Conservation (phyloP, 257 asterid species). For the Cinchona pubescens region DNA sequence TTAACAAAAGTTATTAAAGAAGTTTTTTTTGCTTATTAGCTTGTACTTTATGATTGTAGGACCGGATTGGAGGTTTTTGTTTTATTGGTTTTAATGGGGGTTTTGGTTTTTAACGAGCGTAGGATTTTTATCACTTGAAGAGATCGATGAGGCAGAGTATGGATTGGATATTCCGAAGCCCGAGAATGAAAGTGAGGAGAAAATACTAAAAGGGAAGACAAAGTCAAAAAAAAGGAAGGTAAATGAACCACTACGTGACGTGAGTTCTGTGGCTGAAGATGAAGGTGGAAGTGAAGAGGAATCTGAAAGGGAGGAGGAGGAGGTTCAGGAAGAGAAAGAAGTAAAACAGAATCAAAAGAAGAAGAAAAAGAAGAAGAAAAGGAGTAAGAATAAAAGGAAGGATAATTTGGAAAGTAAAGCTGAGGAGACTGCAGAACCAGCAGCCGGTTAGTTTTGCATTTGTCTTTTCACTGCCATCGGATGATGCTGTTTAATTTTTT, state of each 20-base stretch:
- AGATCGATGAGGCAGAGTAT: slow-evolving; percentile 73
- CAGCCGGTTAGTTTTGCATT: slow-evolving; percentile 46
- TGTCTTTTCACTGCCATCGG: slow-evolving; percentile 5
- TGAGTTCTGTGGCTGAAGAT: slow-evolving; percentile 26
- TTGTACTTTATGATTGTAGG: neutral
- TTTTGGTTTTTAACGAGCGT: slow-evolving; percentile 17
- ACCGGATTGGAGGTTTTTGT: neutral
- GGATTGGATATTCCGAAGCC: slow-evolving; percentile 54
- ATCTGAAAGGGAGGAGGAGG: slow-evolving; percentile 25
- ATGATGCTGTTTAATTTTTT: slow-evolving; percentile 6
- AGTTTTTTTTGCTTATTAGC: neutral
- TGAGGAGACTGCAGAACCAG: slow-evolving; percentile 32
- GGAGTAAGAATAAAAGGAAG: slow-evolving; percentile 39
- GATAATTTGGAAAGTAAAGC: slow-evolving; percentile 27
- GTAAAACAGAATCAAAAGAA: slow-evolving; percentile 39
- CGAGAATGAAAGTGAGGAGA: slow-evolving; percentile 23
- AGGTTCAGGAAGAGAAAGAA: slow-evolving; percentile 28
- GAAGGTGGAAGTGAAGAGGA: slow-evolving; percentile 31
- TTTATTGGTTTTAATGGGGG: neutral
- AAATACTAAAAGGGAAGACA: slow-evolving; percentile 29
- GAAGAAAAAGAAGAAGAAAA: slow-evolving; percentile 26
- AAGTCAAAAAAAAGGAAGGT: slow-evolving; percentile 41
- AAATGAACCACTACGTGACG: slow-evolving; percentile 24
- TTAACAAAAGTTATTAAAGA: no score
- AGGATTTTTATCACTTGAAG: slow-evolving; percentile 90